Percentiles rank a stretch among this genome's conserved stretches.
These are phyloP conservation scores for Sporothrix brunneoviolacea DNA, from an alignment of 2,329 filamentous ascomycete species.

Conservation along the genomic window DNA sequence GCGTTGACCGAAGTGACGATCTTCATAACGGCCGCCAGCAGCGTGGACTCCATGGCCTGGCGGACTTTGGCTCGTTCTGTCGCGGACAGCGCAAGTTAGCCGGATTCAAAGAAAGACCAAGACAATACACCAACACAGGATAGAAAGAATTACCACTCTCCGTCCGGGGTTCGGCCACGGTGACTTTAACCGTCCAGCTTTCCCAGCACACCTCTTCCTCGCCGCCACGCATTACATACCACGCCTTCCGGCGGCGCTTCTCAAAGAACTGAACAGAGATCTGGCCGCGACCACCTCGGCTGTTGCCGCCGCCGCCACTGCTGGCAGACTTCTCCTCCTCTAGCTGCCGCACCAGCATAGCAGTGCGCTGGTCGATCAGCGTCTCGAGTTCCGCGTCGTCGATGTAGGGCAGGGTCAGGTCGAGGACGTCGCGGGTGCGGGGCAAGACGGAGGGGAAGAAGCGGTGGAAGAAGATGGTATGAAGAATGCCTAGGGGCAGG, in stretches of 20 bases:
- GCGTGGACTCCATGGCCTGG: conserved; percentile 81
- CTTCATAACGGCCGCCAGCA: conserved; percentile 82
- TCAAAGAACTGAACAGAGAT: conserved; percentile 92
- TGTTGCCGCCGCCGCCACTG: conserved; percentile 24
- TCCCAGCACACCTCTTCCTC: conserved; percentile 98
- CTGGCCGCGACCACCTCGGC: conserved; percentile 58
- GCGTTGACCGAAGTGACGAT: conserved; percentile 80
- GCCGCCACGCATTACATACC: conserved; percentile 57
- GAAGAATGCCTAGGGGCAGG: conserved; percentile 63
- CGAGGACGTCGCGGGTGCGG: conserved; percentile 79
- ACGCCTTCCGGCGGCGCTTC: conserved; percentile 76
- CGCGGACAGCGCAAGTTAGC: not conserved
- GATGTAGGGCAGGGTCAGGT: conserved; percentile 82
- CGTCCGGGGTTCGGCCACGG: conserved; percentile 81
- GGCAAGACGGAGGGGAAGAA: conserved; percentile 87
- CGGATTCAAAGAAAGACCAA: not conserved
- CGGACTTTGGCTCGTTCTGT: conserved; percentile 81
- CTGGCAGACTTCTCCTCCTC: conserved; percentile 44
- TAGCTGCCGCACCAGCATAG: conserved; percentile 72
- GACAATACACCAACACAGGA: conserved; percentile 3
- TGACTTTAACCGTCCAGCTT: conserved; percentile 88
- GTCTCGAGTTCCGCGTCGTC: conserved; percentile 87
- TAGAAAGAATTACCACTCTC: conserved; percentile 60
- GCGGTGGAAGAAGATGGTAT: conserved; percentile 98
- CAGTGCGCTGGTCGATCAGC: conserved; percentile 82